Evolutionary conservation across 140 eudicot genomes (phyloP).

Genomic region (Stevia rebaudiana): DNA sequence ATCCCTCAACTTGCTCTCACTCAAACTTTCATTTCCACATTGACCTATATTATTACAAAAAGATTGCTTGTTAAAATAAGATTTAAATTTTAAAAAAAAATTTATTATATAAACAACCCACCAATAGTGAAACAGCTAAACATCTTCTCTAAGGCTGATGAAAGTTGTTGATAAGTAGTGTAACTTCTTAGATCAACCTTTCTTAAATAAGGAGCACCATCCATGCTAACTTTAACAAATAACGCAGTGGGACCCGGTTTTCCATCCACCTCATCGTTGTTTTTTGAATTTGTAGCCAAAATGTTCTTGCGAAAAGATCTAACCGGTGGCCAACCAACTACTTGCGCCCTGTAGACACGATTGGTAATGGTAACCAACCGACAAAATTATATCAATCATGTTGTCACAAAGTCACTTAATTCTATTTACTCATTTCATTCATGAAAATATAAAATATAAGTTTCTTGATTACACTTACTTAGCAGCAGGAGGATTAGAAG

Average conservation of each 20-base stretch:
- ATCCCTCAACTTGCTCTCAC: conserved; percentile 84
- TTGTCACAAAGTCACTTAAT: not conserved
- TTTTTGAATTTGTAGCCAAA: conserved; percentile 64
- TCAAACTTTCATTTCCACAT: conserved; percentile 64
- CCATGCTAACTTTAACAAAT: conserved; percentile 95
- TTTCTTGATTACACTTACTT: conserved; percentile 47
- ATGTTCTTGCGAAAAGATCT: conserved; percentile 80
- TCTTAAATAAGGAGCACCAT: conserved; percentile 97
- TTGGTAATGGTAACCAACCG: not conserved
- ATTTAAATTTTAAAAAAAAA: not conserved
- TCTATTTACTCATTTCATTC: not conserved
- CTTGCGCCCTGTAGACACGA: conserved; percentile 69
- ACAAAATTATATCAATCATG: conserved; percentile 2
- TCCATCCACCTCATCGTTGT: conserved; percentile 66
- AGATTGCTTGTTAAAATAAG: not conserved
- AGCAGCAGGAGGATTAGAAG: conserved; percentile 77
- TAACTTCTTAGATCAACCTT: conserved; percentile 81
- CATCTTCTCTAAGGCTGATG: conserved; percentile 90
- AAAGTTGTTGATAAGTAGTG: conserved; percentile 67
- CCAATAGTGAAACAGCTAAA: conserved; percentile 88
- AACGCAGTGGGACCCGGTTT: conserved; percentile 59
- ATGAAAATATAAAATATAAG: not conserved
- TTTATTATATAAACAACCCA: conserved; percentile 18
- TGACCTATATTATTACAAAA: conserved; percentile 49
- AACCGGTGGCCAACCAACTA: conserved; percentile 99